Evolutionary conservation across 192 early-diverging fungal genomes (phyloP), one percentile per base, ranked within the genome.

Genomic region (Phycomyces blakesleeanus): DNA sequence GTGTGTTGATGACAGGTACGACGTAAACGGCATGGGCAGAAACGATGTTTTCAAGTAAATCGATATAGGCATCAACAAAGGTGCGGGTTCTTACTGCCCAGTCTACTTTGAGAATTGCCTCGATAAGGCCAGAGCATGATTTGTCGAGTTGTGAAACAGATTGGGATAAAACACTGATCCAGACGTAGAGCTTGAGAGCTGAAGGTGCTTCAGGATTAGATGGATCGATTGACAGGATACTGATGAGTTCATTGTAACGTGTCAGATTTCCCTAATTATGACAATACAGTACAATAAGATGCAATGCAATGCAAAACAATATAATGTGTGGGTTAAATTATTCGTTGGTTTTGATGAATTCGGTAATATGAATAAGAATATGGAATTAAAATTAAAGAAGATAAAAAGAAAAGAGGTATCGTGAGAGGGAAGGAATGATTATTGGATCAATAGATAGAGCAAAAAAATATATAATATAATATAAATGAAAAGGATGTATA

Each of bases 1-100:
- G 76, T 60, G 78, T 81, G 18, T 68, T 60, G 14, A 86, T 66
- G 0, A 90, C 86, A 26, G 88, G 79, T 15, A 74, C 64, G 21
- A 84, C 82, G 65, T 87, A 86, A 37, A 79, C 77, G 0, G 89
- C 80, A 63, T 93, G 89, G 1, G 88, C 90, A 15, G 85, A 87
- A 1, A 91, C 90, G 25, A 92, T 73, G 55, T 90, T 89, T 26
- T 88, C 84, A 42, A 93, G 44, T 37, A 90, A 83, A 7, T 76
- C 76, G 20, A 78, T 67, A 59, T 83, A 92, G n/a, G 73, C 61
- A 22, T 75, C 67, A 3, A 88, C 78, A 62, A 89, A 80, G 10
- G 63, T 57, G 21, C 78, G 74, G 12, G 78, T 75, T 26, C 78
- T 73, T 12, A 63, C 61, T 21, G 71, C 63, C 87, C 90, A 89